These are phyloP conservation scores for Yamadazyma trypodendri DNA, from an alignment of 1,139 yeast species.

Conservation along the genomic window DNA sequence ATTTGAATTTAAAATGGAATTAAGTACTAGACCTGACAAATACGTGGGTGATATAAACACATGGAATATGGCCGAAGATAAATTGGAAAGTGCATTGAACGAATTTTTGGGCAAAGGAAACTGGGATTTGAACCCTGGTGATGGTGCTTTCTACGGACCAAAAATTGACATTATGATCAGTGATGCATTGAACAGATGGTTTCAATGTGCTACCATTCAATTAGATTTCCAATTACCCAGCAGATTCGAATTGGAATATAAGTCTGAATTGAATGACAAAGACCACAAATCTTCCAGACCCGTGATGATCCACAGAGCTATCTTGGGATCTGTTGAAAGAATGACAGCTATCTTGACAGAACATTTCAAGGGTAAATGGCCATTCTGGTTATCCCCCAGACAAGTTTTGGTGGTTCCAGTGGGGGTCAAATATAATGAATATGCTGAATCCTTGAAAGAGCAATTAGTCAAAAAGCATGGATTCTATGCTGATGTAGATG, in stretches of 20 bases:
- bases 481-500: slow-evolving; percentile 88
- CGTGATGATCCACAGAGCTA: slow-evolving; percentile 98
- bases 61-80: slow-evolving; percentile 86
- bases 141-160: slow-evolving; percentile 99
- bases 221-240: slow-evolving; percentile 95
- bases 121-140: slow-evolving; percentile 93
- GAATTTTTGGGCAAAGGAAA: slow-evolving; percentile 58
- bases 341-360: slow-evolving; percentile 97
- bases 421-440: slow-evolving; percentile 86
- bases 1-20: slow-evolving; percentile 82
- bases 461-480: slow-evolving; percentile 60
- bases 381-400: slow-evolving; percentile 98
- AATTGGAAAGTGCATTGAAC: slow-evolving; percentile 71
- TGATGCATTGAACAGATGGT: slow-evolving; percentile 91
- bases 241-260: slow-evolving; percentile 85
- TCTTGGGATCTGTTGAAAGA: slow-evolving; percentile 95
- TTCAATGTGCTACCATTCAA: slow-evolving; percentile 97
- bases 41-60: slow-evolving; percentile 82
- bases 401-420: slow-evolving; percentile 94
- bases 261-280: slow-evolving; percentile 63
- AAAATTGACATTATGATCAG: slow-evolving; percentile 89
- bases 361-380: slow-evolving; percentile 98
- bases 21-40: slow-evolving; percentile 93
- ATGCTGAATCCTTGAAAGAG: slow-evolving; percentile 78
- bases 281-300: slow-evolving; percentile 56